These are phyloP conservation scores for Fusarium nisikadoi DNA, from an alignment of 2,329 filamentous ascomycete genomes.

Conservation along the genomic window DNA sequence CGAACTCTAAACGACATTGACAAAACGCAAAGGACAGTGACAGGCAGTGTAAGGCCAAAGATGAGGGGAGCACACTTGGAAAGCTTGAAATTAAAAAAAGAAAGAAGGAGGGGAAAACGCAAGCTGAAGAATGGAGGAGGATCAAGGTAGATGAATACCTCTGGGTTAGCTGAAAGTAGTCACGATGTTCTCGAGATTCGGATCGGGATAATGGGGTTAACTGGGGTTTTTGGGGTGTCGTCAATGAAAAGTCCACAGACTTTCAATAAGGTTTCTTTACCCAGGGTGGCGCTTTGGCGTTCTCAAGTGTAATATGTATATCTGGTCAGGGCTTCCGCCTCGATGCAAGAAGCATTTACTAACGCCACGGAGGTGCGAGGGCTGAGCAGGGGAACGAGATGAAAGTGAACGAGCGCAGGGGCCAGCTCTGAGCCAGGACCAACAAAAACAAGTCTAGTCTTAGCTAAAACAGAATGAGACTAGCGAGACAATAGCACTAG, in stretches of 20 bases:
- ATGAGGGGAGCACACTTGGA: constrained; percentile 1
- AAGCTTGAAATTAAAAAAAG: constrained; percentile 6
- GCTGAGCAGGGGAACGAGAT: constrained; percentile 5
- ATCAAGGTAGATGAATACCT: constrained; percentile 33
- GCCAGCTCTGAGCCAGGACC: constrained; percentile 8
- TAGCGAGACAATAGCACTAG: not conserved
- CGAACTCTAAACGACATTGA: constrained; percentile 28
- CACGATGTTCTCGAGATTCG: constrained; percentile 40
- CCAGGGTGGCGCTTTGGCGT: constrained; percentile 41
- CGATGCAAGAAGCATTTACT: constrained; percentile 22
- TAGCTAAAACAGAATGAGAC: constrained; percentile 30
- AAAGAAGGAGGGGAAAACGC: constrained; percentile 9
- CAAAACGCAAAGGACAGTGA: constrained; percentile 1
- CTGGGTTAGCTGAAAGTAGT: constrained; percentile 30
- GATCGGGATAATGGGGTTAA: constrained; percentile 38
- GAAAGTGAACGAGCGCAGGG: constrained; percentile 31
- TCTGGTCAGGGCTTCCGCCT: constrained; percentile 34
- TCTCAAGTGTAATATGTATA: constrained; percentile 43
- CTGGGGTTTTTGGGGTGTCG: constrained; percentile 37
- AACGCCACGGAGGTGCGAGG: constrained; percentile 3
- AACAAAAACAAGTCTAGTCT: constrained; percentile 13
- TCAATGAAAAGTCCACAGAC: constrained; percentile 38
- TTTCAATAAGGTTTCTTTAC: constrained; percentile 44
- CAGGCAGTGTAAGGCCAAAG: not conserved
- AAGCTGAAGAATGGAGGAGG: constrained; percentile 28